These are phyloP conservation scores for Nepenthes gracilis DNA, from an alignment of 148 eudicot species.

Conservation along the genomic window DNA sequence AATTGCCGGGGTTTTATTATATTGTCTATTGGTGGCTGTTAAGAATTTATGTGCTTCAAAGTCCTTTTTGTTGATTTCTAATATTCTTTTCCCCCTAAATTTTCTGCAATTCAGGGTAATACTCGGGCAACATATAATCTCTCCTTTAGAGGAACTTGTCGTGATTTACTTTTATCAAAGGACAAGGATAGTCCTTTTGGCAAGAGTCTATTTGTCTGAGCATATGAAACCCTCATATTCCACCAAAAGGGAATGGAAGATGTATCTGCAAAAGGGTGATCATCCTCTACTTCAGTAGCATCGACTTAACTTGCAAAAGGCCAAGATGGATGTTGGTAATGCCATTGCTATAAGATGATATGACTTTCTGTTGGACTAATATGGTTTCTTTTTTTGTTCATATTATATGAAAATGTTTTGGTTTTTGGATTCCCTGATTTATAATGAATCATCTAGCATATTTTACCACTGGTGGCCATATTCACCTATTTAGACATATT, in stretches of 20 bases:
- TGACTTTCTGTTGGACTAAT: background rate
- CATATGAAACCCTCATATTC: slow-evolving; percentile 7
- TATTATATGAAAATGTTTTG: slow-evolving; percentile 1
- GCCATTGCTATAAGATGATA: slow-evolving; percentile 67
- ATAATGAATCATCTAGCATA: too few species aligned
- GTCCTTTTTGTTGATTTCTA: too few species aligned
- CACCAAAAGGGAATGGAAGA: slow-evolving; percentile 48
- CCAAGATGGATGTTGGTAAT: slow-evolving; percentile 60
- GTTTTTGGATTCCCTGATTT: background rate
- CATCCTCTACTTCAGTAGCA: slow-evolving; percentile 85
- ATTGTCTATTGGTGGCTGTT: too few species aligned
- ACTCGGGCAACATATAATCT: slow-evolving; percentile 87
- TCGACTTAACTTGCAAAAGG: slow-evolving; percentile 44
- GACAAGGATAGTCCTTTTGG: slow-evolving; percentile 23
- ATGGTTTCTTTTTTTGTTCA: slow-evolving; percentile 4
- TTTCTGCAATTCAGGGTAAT: slow-evolving; percentile 37
- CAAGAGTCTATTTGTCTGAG: slow-evolving; percentile 11
- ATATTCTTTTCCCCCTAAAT: background rate
- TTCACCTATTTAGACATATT: too few species aligned
- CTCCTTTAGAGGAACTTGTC: slow-evolving; percentile 66
- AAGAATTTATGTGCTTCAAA: too few species aligned
- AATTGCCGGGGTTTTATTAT: too few species aligned
- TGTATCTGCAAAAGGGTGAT: slow-evolving; percentile 66
- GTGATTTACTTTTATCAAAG: slow-evolving; percentile 51
- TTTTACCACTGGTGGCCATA: too few species aligned